These are phyloP conservation scores for Yarrowia sp. DNA, from an alignment of 805 yeast genomes.

Conservation along the genomic window DNA sequence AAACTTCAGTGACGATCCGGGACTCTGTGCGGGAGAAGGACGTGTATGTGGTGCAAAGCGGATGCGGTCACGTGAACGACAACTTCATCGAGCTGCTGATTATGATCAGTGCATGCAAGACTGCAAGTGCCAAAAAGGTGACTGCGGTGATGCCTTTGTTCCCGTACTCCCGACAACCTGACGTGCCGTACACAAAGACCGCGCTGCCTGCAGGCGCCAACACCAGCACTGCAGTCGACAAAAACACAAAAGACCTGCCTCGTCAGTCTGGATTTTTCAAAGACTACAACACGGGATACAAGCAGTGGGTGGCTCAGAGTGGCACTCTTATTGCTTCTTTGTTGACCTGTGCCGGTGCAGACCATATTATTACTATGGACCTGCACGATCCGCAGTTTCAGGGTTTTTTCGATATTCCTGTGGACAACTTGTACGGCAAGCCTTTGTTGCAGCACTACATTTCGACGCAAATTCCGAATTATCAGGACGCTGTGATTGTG, in stretches of 20 bases:
- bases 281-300: constrained; percentile 61
- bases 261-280: not conserved
- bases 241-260: constrained; percentile 57
- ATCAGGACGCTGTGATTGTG: constrained; percentile 81
- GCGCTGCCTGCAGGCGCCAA: constrained; percentile 62
- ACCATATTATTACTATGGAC: constrained; percentile 96
- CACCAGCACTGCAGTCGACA: constrained; percentile 37
- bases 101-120: constrained; percentile 87
- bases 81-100: constrained; percentile 78
- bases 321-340: constrained; percentile 90
- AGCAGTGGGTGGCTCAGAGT: constrained; percentile 93
- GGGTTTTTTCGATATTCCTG: constrained; percentile 95
- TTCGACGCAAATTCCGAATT: constrained; percentile 70
- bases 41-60: constrained; percentile 84
- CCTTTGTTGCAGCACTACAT: constrained; percentile 87
- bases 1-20: constrained; percentile 78
- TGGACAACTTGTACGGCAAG: constrained; percentile 86
- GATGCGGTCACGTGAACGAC: constrained; percentile 87
- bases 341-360: constrained; percentile 90
- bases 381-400: constrained; percentile 97
- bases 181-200: constrained; percentile 73
- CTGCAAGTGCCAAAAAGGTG: constrained; percentile 83
- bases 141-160: constrained; percentile 91
- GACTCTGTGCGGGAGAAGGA: constrained; percentile 96
- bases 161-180: constrained; percentile 96